Evolutionary conservation across 2,329 filamentous ascomycete genomes (phyloP).

Genomic region (Lasiodiplodia hormozganensis): DNA sequence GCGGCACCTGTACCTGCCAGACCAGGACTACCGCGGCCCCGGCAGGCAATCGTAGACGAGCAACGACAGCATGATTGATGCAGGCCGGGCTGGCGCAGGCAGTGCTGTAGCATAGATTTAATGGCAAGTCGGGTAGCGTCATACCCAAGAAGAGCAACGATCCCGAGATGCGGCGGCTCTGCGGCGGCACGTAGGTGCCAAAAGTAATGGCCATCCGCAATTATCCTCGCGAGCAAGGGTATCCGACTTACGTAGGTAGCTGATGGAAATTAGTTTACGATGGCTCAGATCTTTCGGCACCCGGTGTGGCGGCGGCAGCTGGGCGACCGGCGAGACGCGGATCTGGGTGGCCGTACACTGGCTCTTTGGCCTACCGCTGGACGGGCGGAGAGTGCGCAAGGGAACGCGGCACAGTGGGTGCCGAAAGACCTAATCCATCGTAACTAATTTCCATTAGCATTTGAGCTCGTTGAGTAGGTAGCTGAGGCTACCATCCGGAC

Average conservation of each 20-base stretch:
- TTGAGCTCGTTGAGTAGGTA: too few relatives aligned
- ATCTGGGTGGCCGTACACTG: background rate
- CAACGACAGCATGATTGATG: slow-evolving; percentile 5
- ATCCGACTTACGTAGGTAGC: too few relatives aligned
- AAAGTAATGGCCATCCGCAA: slow-evolving; percentile 26
- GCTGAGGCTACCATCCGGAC: too few relatives aligned
- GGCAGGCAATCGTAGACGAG: slow-evolving; percentile 55
- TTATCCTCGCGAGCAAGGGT: too few relatives aligned
- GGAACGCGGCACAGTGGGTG: background rate
- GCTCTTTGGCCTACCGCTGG: background rate
- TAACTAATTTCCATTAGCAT: too few relatives aligned
- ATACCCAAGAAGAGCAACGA: slow-evolving; percentile 9
- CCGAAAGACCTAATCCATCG: too few relatives aligned
- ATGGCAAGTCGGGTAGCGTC: slow-evolving; percentile 27
- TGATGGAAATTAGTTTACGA: too few relatives aligned
- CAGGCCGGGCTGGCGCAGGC: slow-evolving; percentile 19
- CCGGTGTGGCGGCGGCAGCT: background rate
- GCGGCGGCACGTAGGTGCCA: slow-evolving; percentile 13
- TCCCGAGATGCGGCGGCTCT: background rate
- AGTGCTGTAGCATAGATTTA: slow-evolving; percentile 25
- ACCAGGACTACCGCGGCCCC: slow-evolving; percentile 79
- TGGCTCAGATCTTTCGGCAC: too few relatives aligned
- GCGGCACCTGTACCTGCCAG: slow-evolving; percentile 93
- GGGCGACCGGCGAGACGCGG: slow-evolving; percentile 12
- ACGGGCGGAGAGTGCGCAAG: background rate